Base-by-base conservation (phyloP, 1,284 basidiomycete genomes). In the Taiwanofungus camphoratus region DNA sequence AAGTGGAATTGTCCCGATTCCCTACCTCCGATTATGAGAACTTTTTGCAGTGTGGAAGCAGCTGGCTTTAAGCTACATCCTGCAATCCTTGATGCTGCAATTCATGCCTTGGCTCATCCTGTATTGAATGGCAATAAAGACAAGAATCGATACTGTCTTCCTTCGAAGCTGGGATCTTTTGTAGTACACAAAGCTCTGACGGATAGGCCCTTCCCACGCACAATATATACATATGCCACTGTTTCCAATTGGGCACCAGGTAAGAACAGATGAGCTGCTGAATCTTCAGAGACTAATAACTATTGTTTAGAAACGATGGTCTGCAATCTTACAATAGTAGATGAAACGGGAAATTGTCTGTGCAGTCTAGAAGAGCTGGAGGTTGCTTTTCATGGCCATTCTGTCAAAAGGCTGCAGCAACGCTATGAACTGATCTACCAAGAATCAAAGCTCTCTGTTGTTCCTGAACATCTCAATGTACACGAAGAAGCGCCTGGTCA, bases 51-150 rank as follows among this genome's bases (percentile, higher is more conserved):
- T n/a, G n/a, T n/a, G n/a, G n/a, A n/a, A n/a, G n/a, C n/a, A n/a
- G n/a, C n/a, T n/a, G n/a, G n/a, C n/a, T n/a, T n/a, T n/a, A n/a
- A 30, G 5, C 41, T 71, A 12, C 67, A 72, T 45, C 71, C 71
- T 2, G 68, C 66, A 2, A 60, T 72, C 19, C 51, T 68, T 11
- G 66, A 69, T 42, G 56, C 65, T 1, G 58, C 57, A 11, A 42
- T 68, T 7, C 67, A 68, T 43, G 48, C 58, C 6, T 37, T 54
- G 12, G 54, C 59, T 3, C 59, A 65, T 39, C 58, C 58, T 0
- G 29, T 37, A 1, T 39, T 67, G n/a, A 60, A 55, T 4, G 53
- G 51, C 3, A 55, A 51, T 37, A 36, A 39, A 8, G 57, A 64
- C 40, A 41, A 42, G 4, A 48, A 56, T 13, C 42, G 49, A 2